These are phyloP conservation scores for Phaffia rhodozyma DNA, from an alignment of 1,284 basidiomycete genomes.

Conservation along the genomic window DNA sequence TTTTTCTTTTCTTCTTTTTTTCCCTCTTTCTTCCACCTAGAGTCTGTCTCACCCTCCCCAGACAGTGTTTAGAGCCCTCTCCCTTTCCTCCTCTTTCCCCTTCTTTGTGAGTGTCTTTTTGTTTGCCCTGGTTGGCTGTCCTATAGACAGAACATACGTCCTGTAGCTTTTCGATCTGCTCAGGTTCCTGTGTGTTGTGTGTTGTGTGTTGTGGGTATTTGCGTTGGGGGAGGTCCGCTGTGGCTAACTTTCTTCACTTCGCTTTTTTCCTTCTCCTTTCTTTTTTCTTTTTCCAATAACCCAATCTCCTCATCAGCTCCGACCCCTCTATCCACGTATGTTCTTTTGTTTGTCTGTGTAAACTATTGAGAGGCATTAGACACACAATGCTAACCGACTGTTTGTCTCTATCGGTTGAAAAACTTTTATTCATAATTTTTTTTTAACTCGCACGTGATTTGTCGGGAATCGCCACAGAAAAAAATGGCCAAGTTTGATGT, in stretches of 20 bases:
- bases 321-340: neutral
- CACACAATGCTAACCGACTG: neutral
- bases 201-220: too few relatives aligned
- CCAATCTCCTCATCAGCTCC: too few relatives aligned
- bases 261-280: too few relatives aligned
- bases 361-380: neutral
- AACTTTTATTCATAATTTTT: conserved; percentile 4
- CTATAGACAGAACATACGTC: too few relatives aligned
- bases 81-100: neutral
- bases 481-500: conserved; percentile 28
- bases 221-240: too few relatives aligned
- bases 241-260: too few relatives aligned
- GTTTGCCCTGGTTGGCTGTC: neutral
- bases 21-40: neutral
- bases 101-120: conserved; percentile 8
- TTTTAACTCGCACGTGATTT: neutral
- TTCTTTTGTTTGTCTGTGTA: neutral
- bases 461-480: neutral
- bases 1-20: conserved; percentile 1
- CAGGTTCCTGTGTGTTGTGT: too few relatives aligned
- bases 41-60: neutral
- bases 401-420: neutral
- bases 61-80: neutral
- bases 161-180: too few relatives aligned
- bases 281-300: too few relatives aligned